Evolutionary conservation across 257 asterid species (phyloP).

Genomic region (Solanum chiquidenum): DNA sequence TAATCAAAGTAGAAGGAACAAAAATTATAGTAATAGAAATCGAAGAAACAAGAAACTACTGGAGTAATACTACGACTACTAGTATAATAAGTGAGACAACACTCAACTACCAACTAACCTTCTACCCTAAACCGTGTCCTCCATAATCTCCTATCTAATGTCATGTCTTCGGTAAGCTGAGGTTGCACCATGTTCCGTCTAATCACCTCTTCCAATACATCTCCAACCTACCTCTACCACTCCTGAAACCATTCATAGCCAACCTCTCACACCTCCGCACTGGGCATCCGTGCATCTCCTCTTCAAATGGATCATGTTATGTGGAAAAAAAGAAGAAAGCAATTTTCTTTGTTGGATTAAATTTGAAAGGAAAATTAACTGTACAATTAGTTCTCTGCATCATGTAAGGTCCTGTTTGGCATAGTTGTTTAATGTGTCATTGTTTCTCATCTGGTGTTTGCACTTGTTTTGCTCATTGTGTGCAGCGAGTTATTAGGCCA

Average conservation of each 20-base stretch:
- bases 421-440: not conserved
- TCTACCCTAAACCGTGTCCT: not conserved
- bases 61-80: not conserved
- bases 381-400: not conserved
- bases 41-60: not conserved
- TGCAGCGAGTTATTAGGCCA: slow-evolving; percentile 68
- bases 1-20: not conserved
- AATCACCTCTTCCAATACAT: not conserved
- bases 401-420: not conserved
- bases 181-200: not conserved
- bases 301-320: not conserved
- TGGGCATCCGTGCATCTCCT: not conserved
- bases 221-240: not conserved
- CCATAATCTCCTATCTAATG: not conserved
- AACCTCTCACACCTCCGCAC: not conserved
- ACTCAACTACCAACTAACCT: not conserved
- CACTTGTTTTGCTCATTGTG: not conserved
- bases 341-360: not conserved
- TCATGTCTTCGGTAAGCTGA: not conserved
- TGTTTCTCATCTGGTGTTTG: not conserved
- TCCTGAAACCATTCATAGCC: not conserved
- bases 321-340: not conserved
- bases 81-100: not conserved
- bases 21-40: not conserved
- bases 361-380: not conserved